Evolutionary conservation across 768 basidiomycete species (phyloP).

Genomic region (Boletus huronensis): DNA sequence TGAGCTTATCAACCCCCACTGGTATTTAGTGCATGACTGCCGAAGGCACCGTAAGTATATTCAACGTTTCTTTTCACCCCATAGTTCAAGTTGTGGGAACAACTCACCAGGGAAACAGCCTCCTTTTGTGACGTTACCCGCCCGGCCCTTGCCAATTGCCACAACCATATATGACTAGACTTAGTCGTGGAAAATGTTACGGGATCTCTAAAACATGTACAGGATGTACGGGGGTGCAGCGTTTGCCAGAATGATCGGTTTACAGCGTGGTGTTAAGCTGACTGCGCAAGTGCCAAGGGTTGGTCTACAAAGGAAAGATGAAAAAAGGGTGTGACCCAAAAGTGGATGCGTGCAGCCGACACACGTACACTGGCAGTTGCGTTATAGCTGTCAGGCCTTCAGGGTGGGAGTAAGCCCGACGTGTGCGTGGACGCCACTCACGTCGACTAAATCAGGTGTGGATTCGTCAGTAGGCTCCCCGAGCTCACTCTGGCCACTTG

Average conservation of each 20-base stretch:
- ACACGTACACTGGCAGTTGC: constrained; percentile 34
- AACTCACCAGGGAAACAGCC: no score
- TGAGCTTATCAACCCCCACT: no score
- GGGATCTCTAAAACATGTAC: not conserved
- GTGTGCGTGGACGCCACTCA: constrained; percentile 35
- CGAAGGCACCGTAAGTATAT: no score
- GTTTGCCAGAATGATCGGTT: not conserved
- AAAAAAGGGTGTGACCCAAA: not conserved
- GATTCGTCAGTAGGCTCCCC: constrained; percentile 31
- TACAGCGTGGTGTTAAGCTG: constrained; percentile 19
- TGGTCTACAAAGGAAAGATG: constrained; percentile 22
- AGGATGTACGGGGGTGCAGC: not conserved
- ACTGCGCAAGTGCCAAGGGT: constrained; percentile 28
- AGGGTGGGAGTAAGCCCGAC: no score
- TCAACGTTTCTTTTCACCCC: no score
- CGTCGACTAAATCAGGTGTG: constrained; percentile 83
- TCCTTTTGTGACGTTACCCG: no score
- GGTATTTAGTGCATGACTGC: no score
- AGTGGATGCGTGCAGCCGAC: not conserved
- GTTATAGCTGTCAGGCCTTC: constrained; percentile 30
- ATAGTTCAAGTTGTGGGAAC: no score
- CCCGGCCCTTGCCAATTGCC: no score
- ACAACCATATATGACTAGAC: not conserved
- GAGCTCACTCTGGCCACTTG: constrained; percentile 83
- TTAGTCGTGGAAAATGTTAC: not conserved